Evolutionary conservation across 192 early-diverging fungal species (phyloP).

Genomic region (Coemansia brasiliensis): DNA sequence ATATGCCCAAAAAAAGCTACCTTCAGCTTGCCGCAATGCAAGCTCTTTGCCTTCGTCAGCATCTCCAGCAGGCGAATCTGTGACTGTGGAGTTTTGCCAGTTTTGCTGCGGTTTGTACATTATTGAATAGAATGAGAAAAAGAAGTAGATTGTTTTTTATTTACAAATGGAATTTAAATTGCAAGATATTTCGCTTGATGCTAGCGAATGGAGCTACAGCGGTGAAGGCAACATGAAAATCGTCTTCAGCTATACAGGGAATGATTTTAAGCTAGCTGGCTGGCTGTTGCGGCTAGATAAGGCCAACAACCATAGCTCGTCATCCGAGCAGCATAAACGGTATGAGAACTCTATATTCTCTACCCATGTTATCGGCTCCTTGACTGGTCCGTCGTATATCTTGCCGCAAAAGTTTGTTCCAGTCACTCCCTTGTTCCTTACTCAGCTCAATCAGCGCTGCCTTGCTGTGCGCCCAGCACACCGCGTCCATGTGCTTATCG

Average conservation of each 20-base stretch:
- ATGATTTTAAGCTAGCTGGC: constrained; percentile 21
- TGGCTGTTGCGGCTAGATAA: constrained; percentile 40
- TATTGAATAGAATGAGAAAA: too few species aligned
- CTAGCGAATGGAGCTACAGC: constrained; percentile 62
- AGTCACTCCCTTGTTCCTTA: constrained; percentile 35
- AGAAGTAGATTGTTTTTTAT: background rate
- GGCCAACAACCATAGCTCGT: background rate
- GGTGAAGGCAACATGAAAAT: constrained; percentile 77
- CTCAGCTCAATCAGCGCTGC: constrained; percentile 27
- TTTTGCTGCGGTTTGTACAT: constrained; percentile 29
- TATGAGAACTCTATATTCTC: constrained; percentile 18
- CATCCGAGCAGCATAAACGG: constrained; percentile 1
- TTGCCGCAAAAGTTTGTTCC: constrained; percentile 29
- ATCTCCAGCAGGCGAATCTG: background rate
- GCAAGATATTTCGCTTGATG: background rate
- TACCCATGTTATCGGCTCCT: constrained; percentile 45
- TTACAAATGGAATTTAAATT: background rate
- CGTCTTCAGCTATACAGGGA: constrained; percentile 60
- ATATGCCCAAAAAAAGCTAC: constrained; percentile 6
- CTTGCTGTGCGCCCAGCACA: constrained; percentile 41
- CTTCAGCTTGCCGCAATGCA: constrained; percentile 47
- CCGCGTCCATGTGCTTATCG: constrained; percentile 51
- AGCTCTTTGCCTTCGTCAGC: constrained; percentile 50
- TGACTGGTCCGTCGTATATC: constrained; percentile 56
- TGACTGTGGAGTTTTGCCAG: background rate